Percentiles rank a stretch among this genome's conserved stretches.
Conservation (phyloP, 495 filamentous ascomycete genomes). For the Amorphotheca resinae region DNA sequence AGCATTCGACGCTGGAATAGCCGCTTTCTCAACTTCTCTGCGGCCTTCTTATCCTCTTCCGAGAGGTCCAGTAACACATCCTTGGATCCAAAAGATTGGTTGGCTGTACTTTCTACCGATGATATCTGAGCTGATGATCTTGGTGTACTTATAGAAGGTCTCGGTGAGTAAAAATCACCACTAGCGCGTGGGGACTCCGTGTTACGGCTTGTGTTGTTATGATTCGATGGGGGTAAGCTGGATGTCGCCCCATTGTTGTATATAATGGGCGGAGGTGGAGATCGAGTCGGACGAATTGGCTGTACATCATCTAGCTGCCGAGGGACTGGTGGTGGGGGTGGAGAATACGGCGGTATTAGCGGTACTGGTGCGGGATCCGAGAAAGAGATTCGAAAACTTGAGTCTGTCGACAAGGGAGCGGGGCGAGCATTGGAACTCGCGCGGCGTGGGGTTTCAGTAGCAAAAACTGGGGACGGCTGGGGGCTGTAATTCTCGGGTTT, state of each 20-base stretch:
- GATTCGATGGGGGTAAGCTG: constrained; percentile 19
- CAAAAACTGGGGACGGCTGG: constrained; percentile 10
- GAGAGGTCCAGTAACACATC: not conserved
- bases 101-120: constrained; percentile 8
- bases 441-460: not conserved
- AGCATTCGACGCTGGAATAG: constrained; percentile 50
- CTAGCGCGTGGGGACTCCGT: constrained; percentile 14
- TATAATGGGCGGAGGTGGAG: constrained; percentile 26
- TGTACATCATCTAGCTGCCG: constrained; percentile 8
- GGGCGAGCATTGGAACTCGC: constrained; percentile 6
- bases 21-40: constrained; percentile 9
- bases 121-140: constrained; percentile 18
- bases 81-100: constrained; percentile 5
- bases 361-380: constrained; percentile 4
- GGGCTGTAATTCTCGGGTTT: constrained; percentile 18
- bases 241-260: constrained; percentile 29
- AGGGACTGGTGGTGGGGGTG: constrained; percentile 24
- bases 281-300: constrained; percentile 11
- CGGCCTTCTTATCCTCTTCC: constrained; percentile 10
- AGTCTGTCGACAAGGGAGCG: constrained; percentile 11
- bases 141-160: constrained; percentile 12
- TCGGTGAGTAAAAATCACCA: constrained; percentile 16
- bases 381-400: constrained; percentile 4
- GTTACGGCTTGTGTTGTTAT: constrained; percentile 6
- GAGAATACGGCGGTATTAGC: constrained; percentile 21